These are phyloP conservation scores for Trypanosoma avium DNA, from an alignment of 208 protist species.

Conservation along the genomic window DNA sequence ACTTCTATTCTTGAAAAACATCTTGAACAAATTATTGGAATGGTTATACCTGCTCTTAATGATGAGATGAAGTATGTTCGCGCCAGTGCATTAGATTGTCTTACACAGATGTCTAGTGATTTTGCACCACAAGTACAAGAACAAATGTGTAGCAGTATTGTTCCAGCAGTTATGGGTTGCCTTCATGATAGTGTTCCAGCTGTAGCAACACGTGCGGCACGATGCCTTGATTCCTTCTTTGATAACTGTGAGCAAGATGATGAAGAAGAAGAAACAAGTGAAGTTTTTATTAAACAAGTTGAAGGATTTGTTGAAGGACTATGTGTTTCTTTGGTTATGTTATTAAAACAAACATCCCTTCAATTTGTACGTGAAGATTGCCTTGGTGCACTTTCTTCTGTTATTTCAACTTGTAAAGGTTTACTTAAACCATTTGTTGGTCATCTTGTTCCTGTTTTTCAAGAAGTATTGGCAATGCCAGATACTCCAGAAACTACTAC, in stretches of 20 bases:
- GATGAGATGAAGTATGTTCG: conserved; percentile 86
- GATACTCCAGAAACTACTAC: conserved; percentile 57
- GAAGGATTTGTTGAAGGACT: conserved; percentile 61
- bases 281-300: conserved; percentile 27
- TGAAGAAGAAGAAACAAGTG: conserved; percentile 65
- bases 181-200: conserved; percentile 67
- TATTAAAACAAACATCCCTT: conserved; percentile 46
- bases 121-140: conserved; percentile 65
- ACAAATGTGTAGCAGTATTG: conserved; percentile 41
- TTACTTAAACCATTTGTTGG: conserved; percentile 59
- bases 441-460: conserved; percentile 71
- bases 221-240: conserved; percentile 75
- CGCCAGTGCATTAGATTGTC: conserved; percentile 58
- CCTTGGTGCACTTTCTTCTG: conserved; percentile 68
- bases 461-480: conserved; percentile 65
- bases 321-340: conserved; percentile 54
- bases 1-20: conserved; percentile 54
- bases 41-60: conserved; percentile 44
- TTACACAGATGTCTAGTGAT: conserved; percentile 73
- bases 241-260: conserved; percentile 54
- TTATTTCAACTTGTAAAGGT: conserved; percentile 61
- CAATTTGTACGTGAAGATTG: conserved; percentile 65
- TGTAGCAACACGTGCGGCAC: conserved; percentile 65
- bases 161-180: conserved; percentile 52
- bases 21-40: conserved; percentile 47